These are phyloP conservation scores for Symbiodinium pilosum DNA, from an alignment of 73 alveolate species.

Conservation along the genomic window DNA sequence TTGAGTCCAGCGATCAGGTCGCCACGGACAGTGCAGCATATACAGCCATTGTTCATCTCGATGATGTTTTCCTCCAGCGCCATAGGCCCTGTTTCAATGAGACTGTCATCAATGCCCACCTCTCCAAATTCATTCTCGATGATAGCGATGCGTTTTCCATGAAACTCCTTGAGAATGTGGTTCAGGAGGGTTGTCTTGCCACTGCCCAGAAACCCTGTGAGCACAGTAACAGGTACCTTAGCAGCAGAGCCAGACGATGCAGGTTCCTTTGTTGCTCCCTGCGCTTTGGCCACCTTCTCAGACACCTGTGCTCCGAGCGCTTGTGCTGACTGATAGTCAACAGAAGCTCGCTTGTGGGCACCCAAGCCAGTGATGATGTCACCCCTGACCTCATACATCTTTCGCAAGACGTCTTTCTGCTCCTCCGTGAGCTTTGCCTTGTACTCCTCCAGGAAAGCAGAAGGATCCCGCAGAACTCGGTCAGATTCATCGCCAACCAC, in stretches of 20 bases:
- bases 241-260: background rate
- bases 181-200: conserved; percentile 95
- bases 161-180: conserved; percentile 82
- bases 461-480: background rate
- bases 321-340: conserved; percentile 60
- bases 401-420: background rate
- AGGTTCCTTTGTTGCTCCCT: background rate
- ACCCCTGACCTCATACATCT: conserved; percentile 37
- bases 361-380: conserved; percentile 88
- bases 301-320: conserved; percentile 37
- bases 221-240: conserved; percentile 85
- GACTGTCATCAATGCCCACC: background rate
- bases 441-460: background rate
- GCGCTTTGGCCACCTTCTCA: conserved; percentile 54
- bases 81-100: background rate
- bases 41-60: too few relatives aligned
- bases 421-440: background rate
- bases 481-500: too few relatives aligned
- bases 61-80: too few relatives aligned
- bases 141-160: conserved; percentile 79
- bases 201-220: conserved; percentile 69
- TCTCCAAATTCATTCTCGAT: conserved; percentile 93
- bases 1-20: background rate
- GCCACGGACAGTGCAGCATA: too few relatives aligned
- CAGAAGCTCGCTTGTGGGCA: conserved; percentile 85